phyloP scores from a whole-genome alignment of 192 early-diverging fungal species.

The Gryganskiella cystojenkinii region DNA sequence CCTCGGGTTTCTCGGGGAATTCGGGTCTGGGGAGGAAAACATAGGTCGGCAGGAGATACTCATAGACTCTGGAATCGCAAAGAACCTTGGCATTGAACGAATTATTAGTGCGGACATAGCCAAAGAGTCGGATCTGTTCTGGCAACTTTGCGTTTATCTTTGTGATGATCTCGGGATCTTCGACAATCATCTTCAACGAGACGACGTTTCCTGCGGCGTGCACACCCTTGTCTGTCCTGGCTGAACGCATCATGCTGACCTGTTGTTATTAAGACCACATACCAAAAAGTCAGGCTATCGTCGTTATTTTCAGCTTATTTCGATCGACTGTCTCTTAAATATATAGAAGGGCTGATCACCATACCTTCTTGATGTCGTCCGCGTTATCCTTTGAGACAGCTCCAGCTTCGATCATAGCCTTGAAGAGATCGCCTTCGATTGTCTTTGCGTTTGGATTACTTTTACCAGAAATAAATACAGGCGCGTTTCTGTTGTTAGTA shows the following conservation, averaged over 20 bases:
- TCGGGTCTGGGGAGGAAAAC: constrained; percentile 69
- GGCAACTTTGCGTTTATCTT: constrained; percentile 89
- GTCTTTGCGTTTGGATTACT: constrained; percentile 83
- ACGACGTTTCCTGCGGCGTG: constrained; percentile 97
- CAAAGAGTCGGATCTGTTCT: constrained; percentile 82
- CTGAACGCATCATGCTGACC: constrained; percentile 89
- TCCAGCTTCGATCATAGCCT: constrained; percentile 82
- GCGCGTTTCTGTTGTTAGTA: too few relatives aligned
- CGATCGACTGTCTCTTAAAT: neutral
- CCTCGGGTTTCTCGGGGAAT: constrained; percentile 6
- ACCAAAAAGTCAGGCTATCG: neutral
- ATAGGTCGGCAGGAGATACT: constrained; percentile 96
- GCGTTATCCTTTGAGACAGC: constrained; percentile 91
- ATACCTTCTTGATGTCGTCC: constrained; percentile 77
- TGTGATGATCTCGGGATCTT: constrained; percentile 74
- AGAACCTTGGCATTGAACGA: constrained; percentile 92
- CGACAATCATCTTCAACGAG: constrained; percentile 90
- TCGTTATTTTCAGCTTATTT: neutral
- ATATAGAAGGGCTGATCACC: neutral
- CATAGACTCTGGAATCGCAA: constrained; percentile 96
- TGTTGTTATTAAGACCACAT: too few relatives aligned
- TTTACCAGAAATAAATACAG: neutral
- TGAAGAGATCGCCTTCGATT: constrained; percentile 92
- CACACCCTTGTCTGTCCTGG: constrained; percentile 98
- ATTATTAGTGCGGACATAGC: constrained; percentile 71